A percentile compares a stretch with the other conserved stretches of the same genome.
Conservation (phyloP, 2,329 filamentous ascomycete species). For the Arthroderma sp. region DNA sequence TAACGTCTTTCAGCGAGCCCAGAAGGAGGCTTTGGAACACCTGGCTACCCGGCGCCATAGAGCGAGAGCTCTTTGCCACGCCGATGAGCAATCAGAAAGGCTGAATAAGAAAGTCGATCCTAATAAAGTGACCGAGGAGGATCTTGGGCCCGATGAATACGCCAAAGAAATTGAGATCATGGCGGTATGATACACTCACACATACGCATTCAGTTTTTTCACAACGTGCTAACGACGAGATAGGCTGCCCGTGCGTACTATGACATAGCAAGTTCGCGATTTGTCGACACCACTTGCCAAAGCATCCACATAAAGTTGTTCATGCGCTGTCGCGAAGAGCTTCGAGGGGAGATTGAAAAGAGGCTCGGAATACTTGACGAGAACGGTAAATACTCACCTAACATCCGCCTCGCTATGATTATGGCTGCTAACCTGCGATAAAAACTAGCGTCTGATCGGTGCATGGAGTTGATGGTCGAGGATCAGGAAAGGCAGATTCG, state of each 20-base stretch:
- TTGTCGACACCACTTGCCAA: constrained; percentile 28
- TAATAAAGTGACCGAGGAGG: constrained; percentile 15
- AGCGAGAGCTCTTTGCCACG: constrained; percentile 9
- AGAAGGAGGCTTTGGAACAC: constrained; percentile 4
- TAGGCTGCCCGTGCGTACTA: constrained; percentile 28
- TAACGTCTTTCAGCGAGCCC: constrained; percentile 14
- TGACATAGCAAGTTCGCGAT: constrained; percentile 26
- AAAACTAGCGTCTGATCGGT: constrained; percentile 20
- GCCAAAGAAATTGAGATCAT: constrained; percentile 28
- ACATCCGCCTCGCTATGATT: neutral
- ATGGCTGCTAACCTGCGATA: neutral
- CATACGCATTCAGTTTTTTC: neutral
- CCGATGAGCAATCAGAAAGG: constrained; percentile 12
- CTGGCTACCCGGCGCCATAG: constrained; percentile 13
- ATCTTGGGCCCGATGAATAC: constrained; percentile 23
- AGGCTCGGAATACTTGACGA: constrained; percentile 19
- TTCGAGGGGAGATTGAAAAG: constrained; percentile 19
- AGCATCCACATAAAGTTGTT: constrained; percentile 25
- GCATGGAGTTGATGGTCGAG: constrained; percentile 25
- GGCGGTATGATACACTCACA: constrained; percentile 17
- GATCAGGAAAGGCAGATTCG: constrained; percentile 23
- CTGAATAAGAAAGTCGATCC: constrained; percentile 9
- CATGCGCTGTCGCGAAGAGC: constrained; percentile 20
- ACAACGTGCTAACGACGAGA: neutral
- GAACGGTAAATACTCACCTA: constrained; percentile 17